Evolutionary conservation across 2,329 filamentous ascomycete genomes (phyloP), one percentile per base, ranked within the genome.

Genomic region (Knoxdaviesia capensis): DNA sequence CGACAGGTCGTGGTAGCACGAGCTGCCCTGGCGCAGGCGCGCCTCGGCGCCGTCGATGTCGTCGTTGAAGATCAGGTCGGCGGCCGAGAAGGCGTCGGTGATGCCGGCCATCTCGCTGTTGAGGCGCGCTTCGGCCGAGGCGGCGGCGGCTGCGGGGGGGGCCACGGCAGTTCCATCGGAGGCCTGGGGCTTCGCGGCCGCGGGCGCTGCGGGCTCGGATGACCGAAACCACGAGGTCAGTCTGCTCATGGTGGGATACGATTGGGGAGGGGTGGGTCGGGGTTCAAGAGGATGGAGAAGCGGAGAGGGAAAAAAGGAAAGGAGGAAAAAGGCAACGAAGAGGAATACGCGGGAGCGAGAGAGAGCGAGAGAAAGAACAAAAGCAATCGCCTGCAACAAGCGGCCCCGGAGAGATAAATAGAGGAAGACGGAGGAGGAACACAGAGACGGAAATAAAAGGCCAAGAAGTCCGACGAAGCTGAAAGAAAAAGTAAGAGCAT

Each of bases 1-100:
- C 32, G 85, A 87, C 34, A 94, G 69, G 63, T 81, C 66, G 59
- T 96, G 90, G 54, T 92, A 96, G 10, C 83, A 73, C 6, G 87
- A 94, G 49, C 71, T 69, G 38, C 81, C 79, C 49, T 78, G 71
- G 41, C 71, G 69, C 34, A 93, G 66, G 38, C 75, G 74, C 46
- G 66, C 66, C 60, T 92, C 83, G 4, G 90, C 90, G 35, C 74
- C 77, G 34, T 85, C 81, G 45, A 94, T 79, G 59, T 94, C 85
- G 59, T 93, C 86, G 54, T 88, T 80, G 67, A 94, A 79, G 50
- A 94, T 82, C 44, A 81, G 63, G 6, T 71, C 67, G 5, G 79
- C 74, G 35, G 80, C 80, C 56, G 53, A 56, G 62, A 77, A 69
- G 48, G 74, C 76, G 50, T 71, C 65, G 48, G 67, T 59, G 49